phyloP scores from a whole-genome alignment of 2,329 filamentous ascomycete species.

The Diplodia scrobiculata region DNA sequence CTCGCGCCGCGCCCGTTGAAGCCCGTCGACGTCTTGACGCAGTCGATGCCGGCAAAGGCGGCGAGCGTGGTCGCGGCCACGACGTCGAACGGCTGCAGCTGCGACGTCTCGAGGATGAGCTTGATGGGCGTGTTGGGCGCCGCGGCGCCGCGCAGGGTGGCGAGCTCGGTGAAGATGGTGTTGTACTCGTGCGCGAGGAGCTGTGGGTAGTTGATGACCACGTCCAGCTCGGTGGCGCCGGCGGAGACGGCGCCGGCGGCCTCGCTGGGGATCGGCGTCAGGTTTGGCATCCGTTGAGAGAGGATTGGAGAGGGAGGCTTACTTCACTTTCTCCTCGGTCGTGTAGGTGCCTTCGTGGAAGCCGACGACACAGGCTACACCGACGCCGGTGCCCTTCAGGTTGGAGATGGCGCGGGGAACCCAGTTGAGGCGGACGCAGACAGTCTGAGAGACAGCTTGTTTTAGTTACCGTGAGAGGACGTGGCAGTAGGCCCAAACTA shows the following conservation, averaged over 20 bases:
- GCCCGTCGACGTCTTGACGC: constrained; percentile 63
- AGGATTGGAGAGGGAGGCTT: constrained; percentile 15
- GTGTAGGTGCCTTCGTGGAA: constrained; percentile 62
- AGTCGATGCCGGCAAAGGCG: constrained; percentile 58
- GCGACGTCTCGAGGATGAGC: constrained; percentile 62
- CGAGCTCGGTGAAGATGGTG: constrained; percentile 57
- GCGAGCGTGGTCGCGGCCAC: constrained; percentile 58
- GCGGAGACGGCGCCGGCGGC: constrained; percentile 52
- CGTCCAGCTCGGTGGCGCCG: constrained; percentile 60
- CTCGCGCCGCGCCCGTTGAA: constrained; percentile 60
- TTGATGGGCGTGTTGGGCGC: constrained; percentile 49
- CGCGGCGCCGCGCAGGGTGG: constrained; percentile 54
- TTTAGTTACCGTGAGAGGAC: neutral
- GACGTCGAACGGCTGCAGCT: constrained; percentile 53
- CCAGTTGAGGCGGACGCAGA: constrained; percentile 59
- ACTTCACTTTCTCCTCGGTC: constrained; percentile 53
- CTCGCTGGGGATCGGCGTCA: constrained; percentile 42
- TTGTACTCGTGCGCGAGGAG: constrained; percentile 43
- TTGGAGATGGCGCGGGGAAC: constrained; percentile 55
- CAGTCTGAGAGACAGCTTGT: constrained; percentile 45
- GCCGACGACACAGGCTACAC: constrained; percentile 60
- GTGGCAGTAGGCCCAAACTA: neutral
- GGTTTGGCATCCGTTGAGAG: neutral
- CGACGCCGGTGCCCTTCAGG: constrained; percentile 53
- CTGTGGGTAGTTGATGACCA: constrained; percentile 58